Conservation (phyloP, 345 rosid genomes). For the Citrus unshiu region DNA sequence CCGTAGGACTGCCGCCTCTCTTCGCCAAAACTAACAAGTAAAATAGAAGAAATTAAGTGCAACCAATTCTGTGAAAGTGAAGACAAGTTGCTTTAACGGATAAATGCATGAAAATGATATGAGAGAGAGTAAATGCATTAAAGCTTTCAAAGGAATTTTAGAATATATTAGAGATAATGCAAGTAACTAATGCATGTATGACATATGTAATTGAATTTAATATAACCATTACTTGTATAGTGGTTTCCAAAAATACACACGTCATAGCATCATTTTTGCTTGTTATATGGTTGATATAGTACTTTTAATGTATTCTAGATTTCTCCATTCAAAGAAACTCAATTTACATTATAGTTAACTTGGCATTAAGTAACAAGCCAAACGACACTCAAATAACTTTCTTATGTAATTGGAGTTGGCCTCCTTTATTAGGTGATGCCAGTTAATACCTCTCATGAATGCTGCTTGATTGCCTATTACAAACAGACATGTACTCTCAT, state of each 20-base stretch:
- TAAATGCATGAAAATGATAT: not conserved
- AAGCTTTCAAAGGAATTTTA: no score
- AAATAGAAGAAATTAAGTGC: constrained; percentile 8
- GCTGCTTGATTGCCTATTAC: no score
- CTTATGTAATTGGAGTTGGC: no score
- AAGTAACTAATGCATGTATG: no score
- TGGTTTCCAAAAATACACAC: no score
- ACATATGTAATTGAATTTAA: no score
- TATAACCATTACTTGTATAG: no score
- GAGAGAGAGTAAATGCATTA: not conserved
- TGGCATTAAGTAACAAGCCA: not conserved
- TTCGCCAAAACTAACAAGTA: constrained; percentile 57
- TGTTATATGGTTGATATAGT: no score
- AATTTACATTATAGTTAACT: not conserved
- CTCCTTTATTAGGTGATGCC: no score
- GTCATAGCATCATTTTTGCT: no score
- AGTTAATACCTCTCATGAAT: not conserved
- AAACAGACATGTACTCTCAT: no score
- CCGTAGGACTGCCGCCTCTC: constrained; percentile 54
- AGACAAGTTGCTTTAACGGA: not conserved
- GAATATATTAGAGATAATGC: not conserved
- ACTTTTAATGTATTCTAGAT: no score
- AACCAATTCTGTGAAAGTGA: not conserved
- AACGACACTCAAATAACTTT: not conserved
- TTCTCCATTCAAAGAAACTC: not conserved